These are phyloP conservation scores for Monoraphidium neglectum DNA, from an alignment of 139 green algal genomes.

Conservation along the genomic window DNA sequence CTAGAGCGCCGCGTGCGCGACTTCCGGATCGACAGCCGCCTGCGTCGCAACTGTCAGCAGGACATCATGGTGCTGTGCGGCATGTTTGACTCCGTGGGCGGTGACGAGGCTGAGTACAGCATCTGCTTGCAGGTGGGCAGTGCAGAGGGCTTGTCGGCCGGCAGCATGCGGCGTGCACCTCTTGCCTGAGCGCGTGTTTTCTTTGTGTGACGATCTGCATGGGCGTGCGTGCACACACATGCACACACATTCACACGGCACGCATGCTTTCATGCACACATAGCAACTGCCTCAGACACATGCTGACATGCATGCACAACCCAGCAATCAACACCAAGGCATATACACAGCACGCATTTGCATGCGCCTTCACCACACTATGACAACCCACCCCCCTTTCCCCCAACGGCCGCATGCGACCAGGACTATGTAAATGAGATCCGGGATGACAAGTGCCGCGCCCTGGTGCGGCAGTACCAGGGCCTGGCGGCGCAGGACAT, in stretches of 20 bases:
- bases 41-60: conserved; percentile 47
- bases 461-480: conserved; percentile 59
- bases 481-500: conserved; percentile 79
- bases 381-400: no score
- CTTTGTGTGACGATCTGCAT: no score
- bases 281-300: no score
- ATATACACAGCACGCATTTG: no score
- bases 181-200: no score
- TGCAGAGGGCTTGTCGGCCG: neutral
- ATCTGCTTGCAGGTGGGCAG: conserved; percentile 25
- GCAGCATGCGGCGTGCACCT: no score
- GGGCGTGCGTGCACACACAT: no score
- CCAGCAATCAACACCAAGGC: no score
- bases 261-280: no score
- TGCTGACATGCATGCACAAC: no score
- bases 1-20: conserved; percentile 66
- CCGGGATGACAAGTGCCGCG: conserved; percentile 42
- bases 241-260: no score
- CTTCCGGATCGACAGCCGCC: conserved; percentile 70
- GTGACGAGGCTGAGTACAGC: neutral
- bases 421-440: conserved; percentile 52
- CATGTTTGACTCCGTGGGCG: conserved; percentile 30
- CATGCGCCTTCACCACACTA: no score
- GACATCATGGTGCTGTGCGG: conserved; percentile 63
- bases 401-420: conserved; percentile 30